phyloP scores from a whole-genome alignment of 2,329 filamentous ascomycete species.

The Colletotrichum sp. region DNA sequence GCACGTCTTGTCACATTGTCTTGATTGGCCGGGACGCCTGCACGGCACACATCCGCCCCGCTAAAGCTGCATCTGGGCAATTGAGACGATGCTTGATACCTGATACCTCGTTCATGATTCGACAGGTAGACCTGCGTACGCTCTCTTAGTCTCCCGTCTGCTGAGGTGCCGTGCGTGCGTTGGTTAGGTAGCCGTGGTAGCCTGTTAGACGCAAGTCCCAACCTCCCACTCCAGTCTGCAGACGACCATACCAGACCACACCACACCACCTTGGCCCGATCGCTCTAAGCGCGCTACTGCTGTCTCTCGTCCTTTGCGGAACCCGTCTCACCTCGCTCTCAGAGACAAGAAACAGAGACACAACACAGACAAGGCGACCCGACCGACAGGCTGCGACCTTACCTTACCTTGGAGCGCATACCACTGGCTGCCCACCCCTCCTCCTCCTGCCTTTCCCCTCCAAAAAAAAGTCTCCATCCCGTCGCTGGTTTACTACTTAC shows the following conservation, averaged over 20 bases:
- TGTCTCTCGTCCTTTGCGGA: neutral
- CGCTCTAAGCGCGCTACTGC: conserved; percentile 8
- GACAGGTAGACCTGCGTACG: neutral
- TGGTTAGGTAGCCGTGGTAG: neutral
- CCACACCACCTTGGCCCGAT: neutral
- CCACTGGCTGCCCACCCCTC: neutral
- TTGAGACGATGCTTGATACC: neutral
- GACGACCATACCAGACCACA: neutral
- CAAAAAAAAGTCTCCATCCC: neutral
- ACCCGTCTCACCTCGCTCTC: neutral
- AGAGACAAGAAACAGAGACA: neutral
- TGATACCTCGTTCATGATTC: neutral
- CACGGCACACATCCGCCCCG: conserved; percentile 14
- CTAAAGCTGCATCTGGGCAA: neutral
- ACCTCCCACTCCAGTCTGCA: neutral
- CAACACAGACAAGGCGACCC: neutral
- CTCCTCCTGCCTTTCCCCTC: neutral
- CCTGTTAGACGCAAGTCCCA: neutral
- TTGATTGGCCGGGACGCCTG: conserved; percentile 12
- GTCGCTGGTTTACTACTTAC: neutral
- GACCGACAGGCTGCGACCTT: neutral
- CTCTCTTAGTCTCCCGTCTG: neutral
- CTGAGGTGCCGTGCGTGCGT: neutral
- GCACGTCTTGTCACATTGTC: neutral
- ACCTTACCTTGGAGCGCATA: neutral